These are phyloP conservation scores for Plectosphaerella plurivora DNA, from an alignment of 2,329 filamentous ascomycete species.

Conservation along the genomic window DNA sequence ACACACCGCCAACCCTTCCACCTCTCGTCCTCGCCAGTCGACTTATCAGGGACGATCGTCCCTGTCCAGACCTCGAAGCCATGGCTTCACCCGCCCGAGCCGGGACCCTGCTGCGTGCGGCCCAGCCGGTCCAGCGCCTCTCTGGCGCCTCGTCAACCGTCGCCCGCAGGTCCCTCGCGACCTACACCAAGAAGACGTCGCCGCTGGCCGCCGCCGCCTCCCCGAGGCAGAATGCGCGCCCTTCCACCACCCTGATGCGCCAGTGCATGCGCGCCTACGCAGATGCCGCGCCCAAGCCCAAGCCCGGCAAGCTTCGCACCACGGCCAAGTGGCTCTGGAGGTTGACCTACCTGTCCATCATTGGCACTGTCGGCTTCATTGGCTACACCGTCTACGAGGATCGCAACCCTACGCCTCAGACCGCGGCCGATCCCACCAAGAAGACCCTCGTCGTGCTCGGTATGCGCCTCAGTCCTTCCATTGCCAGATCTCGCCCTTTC, in stretches of 20 bases:
- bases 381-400: conserved; percentile 79
- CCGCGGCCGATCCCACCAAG: conserved; percentile 76
- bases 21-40: not conserved
- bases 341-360: conserved; percentile 68
- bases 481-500: not conserved
- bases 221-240: conserved; percentile 8
- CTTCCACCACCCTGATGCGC: conserved; percentile 23
- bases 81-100: conserved; percentile 45
- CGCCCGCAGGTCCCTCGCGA: conserved; percentile 27
- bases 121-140: conserved; percentile 18
- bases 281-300: conserved; percentile 43
- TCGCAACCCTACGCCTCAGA: conserved; percentile 77
- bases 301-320: conserved; percentile 57
- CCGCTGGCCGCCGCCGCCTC: conserved; percentile 2
- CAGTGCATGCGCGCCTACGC: conserved; percentile 44
- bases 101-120: conserved; percentile 26
- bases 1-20: conserved; percentile 3
- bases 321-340: conserved; percentile 80
- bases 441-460: conserved; percentile 96
- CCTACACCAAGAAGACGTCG: conserved; percentile 17
- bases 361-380: conserved; percentile 67
- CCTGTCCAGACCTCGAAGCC: conserved; percentile 17
- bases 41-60: conserved; percentile 2
- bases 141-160: conserved; percentile 16
- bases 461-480: conserved; percentile 34